Conservation (phyloP, 176 grass and related monocot species). For the Triticum aestivum region DNA sequence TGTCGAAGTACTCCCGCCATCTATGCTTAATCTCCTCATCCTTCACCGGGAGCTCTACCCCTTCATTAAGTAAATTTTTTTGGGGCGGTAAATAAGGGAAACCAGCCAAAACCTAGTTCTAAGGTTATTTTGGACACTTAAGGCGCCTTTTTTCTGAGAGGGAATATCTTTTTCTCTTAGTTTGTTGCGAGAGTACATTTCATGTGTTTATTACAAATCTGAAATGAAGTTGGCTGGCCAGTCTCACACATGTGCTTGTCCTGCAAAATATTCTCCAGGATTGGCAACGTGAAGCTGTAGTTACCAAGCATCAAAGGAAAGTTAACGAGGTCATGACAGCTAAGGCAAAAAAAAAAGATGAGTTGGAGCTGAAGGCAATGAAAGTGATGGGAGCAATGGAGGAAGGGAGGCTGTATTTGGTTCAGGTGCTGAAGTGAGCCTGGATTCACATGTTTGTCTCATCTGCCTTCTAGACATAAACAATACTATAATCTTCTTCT, state of each 20-base stretch:
- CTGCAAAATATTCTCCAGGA: constrained; percentile 52
- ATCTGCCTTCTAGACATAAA: constrained; percentile 11
- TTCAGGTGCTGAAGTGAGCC: constrained; percentile 77
- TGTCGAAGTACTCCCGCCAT: too few relatives aligned
- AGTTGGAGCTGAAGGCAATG: constrained; percentile 89
- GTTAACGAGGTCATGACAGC: constrained; percentile 62
- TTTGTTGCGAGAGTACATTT: constrained; percentile 10
- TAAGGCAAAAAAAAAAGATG: constrained; percentile 58
- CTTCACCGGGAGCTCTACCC: background rate
- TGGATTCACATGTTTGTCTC: constrained; percentile 80
- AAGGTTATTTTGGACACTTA: background rate
- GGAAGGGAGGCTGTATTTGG: constrained; percentile 74
- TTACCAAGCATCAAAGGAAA: constrained; percentile 77
- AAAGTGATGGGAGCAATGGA: constrained; percentile 95
- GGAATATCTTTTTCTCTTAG: background rate
- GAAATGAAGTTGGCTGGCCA: constrained; percentile 12
- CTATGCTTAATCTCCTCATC: too few relatives aligned
- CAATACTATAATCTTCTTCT: background rate
- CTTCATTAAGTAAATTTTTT: background rate
- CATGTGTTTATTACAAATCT: background rate
- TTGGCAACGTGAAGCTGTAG: constrained; percentile 72
- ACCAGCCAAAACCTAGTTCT: background rate
- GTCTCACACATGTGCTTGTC: background rate
- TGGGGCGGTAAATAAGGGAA: background rate
- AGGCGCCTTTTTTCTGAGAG: too few relatives aligned